Base-by-base conservation (phyloP, 306 rosid species). In the Lagenaria siceraria region DNA sequence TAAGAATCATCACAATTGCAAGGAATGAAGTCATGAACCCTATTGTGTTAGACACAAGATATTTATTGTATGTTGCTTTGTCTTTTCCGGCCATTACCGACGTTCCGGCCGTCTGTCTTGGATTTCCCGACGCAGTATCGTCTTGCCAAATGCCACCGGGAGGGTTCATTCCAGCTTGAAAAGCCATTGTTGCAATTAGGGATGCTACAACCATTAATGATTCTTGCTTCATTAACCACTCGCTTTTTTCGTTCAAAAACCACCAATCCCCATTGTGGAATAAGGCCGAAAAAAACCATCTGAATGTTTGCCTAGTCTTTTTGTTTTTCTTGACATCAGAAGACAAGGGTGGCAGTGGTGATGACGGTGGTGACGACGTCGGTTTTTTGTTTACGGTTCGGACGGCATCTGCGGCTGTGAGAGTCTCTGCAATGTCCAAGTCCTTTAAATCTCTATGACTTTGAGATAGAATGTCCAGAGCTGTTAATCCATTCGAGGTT, bases 141-240 rank as follows among this genome's bases (percentile, higher is more conserved):
- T 12, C 66, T 5, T 80, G 83, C 83, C 80, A 83, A 22, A 83
- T 56, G 15, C 84, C 86, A 14, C 86, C 82, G 1, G 86, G 86
- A 6, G 86, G 86, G 25, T 55, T 83, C 24, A 83, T 12, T 4
- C 56, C 77, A 27, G 86, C 86, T 51, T 80, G 83, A 68, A 83
- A 83, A 61, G 83, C 86, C 27, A 80, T 78, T 6, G 84, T 83
- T 27, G 84, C 86, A 17, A 83, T 79, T 3, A 83, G 74, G 11
- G 86, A 80, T 25, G 86, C 86, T 51, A 77, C 86, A 24, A 80
- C 80, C 86, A 80, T 83, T 48, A 83, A 24, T 9, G 86, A 48
- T 13, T 74, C 77, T 40, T 76, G 70, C 84, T 77, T 83, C 77
- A 78, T 76, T 1, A 27, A 4, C 65, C 65, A 60, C 61, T 21